These are phyloP conservation scores for Cucurbitaria berberidis DNA, from an alignment of 2,329 filamentous ascomycete species.

Conservation along the genomic window DNA sequence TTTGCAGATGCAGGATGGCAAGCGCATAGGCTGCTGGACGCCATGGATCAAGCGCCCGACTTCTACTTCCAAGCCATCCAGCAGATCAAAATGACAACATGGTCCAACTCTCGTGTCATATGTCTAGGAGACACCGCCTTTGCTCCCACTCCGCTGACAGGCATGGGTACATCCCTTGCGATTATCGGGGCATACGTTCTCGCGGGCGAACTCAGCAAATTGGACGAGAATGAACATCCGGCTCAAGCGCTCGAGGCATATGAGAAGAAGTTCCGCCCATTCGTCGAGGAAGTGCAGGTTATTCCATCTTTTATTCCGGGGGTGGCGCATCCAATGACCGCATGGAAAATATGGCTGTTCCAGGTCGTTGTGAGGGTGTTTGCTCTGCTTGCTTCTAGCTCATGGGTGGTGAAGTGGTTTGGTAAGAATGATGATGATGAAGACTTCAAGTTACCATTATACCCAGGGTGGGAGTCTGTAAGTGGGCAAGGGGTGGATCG, in stretches of 20 bases:
- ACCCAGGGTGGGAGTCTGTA: not conserved
- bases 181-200: conserved; percentile 49
- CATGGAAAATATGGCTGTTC: conserved; percentile 32
- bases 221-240: conserved; percentile 12
- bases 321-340: conserved; percentile 25
- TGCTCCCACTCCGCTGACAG: conserved; percentile 57
- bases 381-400: conserved; percentile 9
- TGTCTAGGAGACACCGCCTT: conserved; percentile 63
- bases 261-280: conserved; percentile 29
- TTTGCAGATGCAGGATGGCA: conserved; percentile 55
- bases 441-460: conserved; percentile 22
- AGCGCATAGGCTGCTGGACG: conserved; percentile 50
- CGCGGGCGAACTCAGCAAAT: conserved; percentile 41
- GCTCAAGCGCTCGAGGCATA: conserved; percentile 28
- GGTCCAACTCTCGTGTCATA: conserved; percentile 56
- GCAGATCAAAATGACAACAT: conserved; percentile 54
- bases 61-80: conserved; percentile 57
- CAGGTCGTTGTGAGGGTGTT: conserved; percentile 11
- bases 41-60: conserved; percentile 50
- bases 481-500: not conserved
- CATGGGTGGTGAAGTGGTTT: conserved; percentile 14
- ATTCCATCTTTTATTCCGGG: conserved; percentile 34
- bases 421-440: conserved; percentile 11
- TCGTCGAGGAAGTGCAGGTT: conserved; percentile 33
- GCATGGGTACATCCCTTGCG: conserved; percentile 46